Conservation (phyloP, 1,139 yeast genomes). For the Suhomyces bolitotheri region DNA sequence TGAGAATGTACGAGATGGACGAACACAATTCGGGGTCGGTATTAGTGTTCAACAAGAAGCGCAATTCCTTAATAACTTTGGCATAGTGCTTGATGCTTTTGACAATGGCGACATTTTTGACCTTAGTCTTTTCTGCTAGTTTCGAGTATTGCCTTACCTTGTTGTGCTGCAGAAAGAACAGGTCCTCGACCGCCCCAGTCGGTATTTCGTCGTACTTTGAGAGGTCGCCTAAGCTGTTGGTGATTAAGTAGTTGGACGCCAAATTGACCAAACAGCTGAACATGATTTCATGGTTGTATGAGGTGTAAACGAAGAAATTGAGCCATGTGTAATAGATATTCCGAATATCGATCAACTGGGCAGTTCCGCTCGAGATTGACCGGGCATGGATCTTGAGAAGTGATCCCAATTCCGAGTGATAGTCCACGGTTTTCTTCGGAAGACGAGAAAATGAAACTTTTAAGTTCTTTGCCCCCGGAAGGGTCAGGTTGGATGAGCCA, state of each 20-base stretch:
- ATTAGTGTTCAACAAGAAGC: constrained; percentile 32
- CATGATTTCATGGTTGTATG: constrained; percentile 29
- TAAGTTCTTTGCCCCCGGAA: constrained; percentile 13
- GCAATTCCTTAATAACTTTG: constrained; percentile 36
- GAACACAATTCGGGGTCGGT: constrained; percentile 38
- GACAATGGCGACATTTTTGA: constrained; percentile 30
- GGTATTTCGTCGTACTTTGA: constrained; percentile 10
- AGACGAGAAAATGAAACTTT: constrained; percentile 3
- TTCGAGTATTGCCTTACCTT: constrained; percentile 3
- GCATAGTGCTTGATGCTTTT: constrained; percentile 41
- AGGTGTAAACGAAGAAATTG: constrained; percentile 32
- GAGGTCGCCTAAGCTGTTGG: constrained; percentile 30
- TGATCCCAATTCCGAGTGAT: constrained; percentile 10
- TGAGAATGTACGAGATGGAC: constrained; percentile 40
- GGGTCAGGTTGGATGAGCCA: neutral
- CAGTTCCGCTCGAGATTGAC: constrained; percentile 28
- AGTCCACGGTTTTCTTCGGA: constrained; percentile 18
- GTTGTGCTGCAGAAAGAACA: constrained; percentile 7
- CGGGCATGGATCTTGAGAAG: constrained; percentile 15
- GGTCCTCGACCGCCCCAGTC: neutral
- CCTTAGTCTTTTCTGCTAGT: constrained; percentile 11
- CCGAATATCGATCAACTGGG: constrained; percentile 33
- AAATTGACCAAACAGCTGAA: constrained; percentile 42
- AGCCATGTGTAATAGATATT: constrained; percentile 38
- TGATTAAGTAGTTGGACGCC: constrained; percentile 42